Base-by-base conservation (phyloP, 2,329 filamentous ascomycete genomes). In the Fusarium fujikuroi region DNA sequence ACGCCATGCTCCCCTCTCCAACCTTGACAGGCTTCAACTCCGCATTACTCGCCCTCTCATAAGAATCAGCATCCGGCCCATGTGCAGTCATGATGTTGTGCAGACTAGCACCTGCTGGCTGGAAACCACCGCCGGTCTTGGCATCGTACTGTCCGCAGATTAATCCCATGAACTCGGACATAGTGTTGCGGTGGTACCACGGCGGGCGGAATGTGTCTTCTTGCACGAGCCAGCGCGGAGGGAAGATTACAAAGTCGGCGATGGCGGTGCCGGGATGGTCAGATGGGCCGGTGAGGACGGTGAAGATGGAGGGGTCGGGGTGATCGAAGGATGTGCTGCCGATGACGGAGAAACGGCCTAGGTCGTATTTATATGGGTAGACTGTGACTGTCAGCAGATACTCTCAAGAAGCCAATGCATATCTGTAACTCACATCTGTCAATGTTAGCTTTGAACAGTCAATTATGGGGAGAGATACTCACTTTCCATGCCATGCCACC, bases 401-500 rank as follows among this genome's bases (percentile, higher is more conserved):
- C 6, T 19, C 47, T 3, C 28, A 34, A 3, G 3, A 9, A 0
- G 4, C 5, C 32, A 32, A 1, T 0, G 2, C 9, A 23, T 2
- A 9, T 30, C 39, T 7, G 5, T 21, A 5, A 70, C 74, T 44
- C 42, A 76, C 74, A 76, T n/a, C 70, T 76, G 12, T 2, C 16
- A 6, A 9, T 28, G 42, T 75, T 25, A 75, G 53, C 14, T 18
- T 53, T 21, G 8, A 23, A 21, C 15, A 11, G 32, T 3, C 0
- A 18, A 23, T 19, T 2, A 0, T 0, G 2, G 7, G 2, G 4
- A 7, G 19, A 3, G 5, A 4, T 70, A 92, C 92, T 83, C 93
- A 95, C 75, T 90, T 93, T 47, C 93, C 93, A 79, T 95, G 93
- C 92, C 93, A 95, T 9, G 91, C 92, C 5, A 94, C 93, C 0